Base-by-base conservation (phyloP, 345 rosid species). In the Linum tenue region DNA sequence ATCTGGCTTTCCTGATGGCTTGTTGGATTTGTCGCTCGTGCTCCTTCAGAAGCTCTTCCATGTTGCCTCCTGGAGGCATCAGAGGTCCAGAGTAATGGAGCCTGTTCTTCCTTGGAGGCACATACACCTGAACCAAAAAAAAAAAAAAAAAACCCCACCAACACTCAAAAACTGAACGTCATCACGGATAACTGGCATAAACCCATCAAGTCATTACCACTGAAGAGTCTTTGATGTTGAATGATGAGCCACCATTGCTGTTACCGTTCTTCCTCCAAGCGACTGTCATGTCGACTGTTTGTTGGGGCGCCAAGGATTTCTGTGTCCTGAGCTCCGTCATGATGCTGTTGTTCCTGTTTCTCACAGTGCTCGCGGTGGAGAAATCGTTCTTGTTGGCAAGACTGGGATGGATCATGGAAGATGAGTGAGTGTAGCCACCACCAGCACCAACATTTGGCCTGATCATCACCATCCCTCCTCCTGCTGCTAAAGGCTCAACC, bases 11-110 rank as follows among this genome's bases (percentile, higher is more conserved):
- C 1, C 95, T 92, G 37, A 94, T 89, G 44, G 92, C 97, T 56
- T 86, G 88, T 73, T 90, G 99, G 75, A 94, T 88, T 62, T 81
- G 95, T 72, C 90, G 85, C 76, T 90, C 99, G 16, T 94, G 99
- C 64, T 90, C 97, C 77, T 78, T 88, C 22, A 94, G 86, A 71
- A 88, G 71, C 15, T 87, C 99, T 6, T 94, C 96, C 8, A 88
- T 84, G 81, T 84, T 90, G 53, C 91, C 92, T 31, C 95, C 97
- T 1, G 87, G 86, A 72, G 97, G 88, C 80, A 90, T 79, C 85
- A 94, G 70, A 6, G 99, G 99, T 72, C 99, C 99, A 2, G 97
- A 90, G 76, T 55, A 90, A 56, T 90, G 86, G 63, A 86, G 82
- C 77, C 86, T 88, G 77, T 72, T 90, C 76, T 87, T 91, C 84